These are phyloP conservation scores for Hypoxylon trugodes DNA, from an alignment of 495 filamentous ascomycete species.

Conservation along the genomic window DNA sequence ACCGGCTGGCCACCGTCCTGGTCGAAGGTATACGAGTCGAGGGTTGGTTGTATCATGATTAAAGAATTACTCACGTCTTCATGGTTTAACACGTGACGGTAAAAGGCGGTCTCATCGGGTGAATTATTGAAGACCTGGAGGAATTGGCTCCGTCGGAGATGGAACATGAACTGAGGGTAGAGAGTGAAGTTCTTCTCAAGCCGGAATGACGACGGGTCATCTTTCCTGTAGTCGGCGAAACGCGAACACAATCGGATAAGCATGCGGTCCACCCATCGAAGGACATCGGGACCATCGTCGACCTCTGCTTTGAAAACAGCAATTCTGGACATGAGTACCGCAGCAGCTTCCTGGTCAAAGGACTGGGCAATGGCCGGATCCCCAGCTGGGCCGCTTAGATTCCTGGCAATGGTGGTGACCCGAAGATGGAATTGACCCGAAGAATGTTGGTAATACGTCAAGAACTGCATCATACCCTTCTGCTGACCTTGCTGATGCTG, in stretches of 20 bases:
- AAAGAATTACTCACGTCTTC: conserved; percentile 97
- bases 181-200: conserved; percentile 99
- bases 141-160: conserved; percentile 95
- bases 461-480: conserved; percentile 97
- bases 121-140: conserved; percentile 99
- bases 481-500: conserved; percentile 87
- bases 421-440: conserved; percentile 95
- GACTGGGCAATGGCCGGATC: conserved; percentile 98
- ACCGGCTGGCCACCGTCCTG: conserved; percentile 91
- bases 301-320: conserved; percentile 99
- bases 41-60: conserved; percentile 98
- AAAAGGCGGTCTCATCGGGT: conserved; percentile 98
- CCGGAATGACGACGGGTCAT: conserved; percentile 96
- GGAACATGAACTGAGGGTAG: conserved; percentile 99
- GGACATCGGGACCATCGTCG: conserved; percentile 97
- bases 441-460: conserved; percentile 98
- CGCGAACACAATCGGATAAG: conserved; percentile 95
- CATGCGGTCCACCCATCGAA: conserved; percentile 99
- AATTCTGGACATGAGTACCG: conserved; percentile 97
- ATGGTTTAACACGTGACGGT: conserved; percentile 94
- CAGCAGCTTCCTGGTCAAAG: conserved; percentile 98
- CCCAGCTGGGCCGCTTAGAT: conserved; percentile 91
- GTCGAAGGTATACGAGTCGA: conserved; percentile 97
- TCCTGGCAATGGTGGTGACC: conserved; percentile 92
- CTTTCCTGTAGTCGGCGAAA: conserved; percentile 98